phyloP scores from a whole-genome alignment of 2,329 filamentous ascomycete genomes.

The Dothiorella sarmentorum region DNA sequence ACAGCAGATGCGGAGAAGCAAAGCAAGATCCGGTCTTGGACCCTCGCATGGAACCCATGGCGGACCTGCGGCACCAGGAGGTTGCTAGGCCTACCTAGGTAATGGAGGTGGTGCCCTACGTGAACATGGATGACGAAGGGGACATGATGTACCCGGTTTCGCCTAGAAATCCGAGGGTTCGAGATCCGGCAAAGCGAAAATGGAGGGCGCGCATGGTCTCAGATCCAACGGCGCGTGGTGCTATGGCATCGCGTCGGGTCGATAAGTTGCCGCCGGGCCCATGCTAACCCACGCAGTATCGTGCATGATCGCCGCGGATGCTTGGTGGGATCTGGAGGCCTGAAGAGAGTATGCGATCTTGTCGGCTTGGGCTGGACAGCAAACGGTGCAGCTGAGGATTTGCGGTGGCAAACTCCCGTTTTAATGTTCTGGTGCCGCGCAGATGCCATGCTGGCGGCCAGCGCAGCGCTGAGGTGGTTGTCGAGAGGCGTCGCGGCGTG shows the following conservation, averaged over 20 bases:
- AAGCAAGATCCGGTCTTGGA: neutral
- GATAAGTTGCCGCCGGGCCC: conserved; percentile 4
- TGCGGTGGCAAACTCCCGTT: conserved; percentile 15
- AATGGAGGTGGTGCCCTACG: conserved; percentile 6
- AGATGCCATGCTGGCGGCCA: conserved; percentile 1
- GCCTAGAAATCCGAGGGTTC: neutral
- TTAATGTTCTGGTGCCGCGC: neutral
- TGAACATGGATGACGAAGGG: neutral
- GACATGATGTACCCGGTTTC: conserved; percentile 11
- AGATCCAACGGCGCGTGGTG: conserved; percentile 3
- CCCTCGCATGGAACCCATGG: neutral
- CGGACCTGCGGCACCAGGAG: conserved; percentile 10
- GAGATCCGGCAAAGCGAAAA: neutral
- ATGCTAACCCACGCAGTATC: neutral
- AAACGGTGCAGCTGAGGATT: conserved; percentile 15
- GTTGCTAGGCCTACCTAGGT: conserved; percentile 3
- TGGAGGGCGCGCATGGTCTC: neutral
- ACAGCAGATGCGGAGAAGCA: conserved; percentile 14
- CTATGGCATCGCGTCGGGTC: neutral
- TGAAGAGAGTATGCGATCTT: neutral
- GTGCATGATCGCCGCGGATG: conserved; percentile 2
- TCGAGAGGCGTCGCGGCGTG: neutral
- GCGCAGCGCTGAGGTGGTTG: conserved; percentile 15
- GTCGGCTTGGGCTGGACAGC: neutral
- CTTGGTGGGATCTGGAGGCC: conserved; percentile 4